phyloP scores from a whole-genome alignment of 2,329 filamentous ascomycete genomes.

The Aspergillus carbonarius region DNA sequence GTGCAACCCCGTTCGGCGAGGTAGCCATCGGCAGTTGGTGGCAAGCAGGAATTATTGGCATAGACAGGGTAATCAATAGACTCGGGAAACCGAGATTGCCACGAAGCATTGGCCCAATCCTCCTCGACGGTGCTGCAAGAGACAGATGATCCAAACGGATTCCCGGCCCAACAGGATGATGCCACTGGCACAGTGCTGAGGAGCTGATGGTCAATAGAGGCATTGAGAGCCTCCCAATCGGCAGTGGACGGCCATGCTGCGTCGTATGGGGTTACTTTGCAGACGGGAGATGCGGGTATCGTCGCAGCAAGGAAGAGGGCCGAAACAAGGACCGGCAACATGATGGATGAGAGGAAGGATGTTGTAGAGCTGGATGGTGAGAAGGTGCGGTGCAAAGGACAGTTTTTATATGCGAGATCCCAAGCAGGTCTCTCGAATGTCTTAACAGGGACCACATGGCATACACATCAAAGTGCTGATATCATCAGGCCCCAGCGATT shows the following conservation, averaged over 20 bases:
- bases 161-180: conserved; percentile 33
- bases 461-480: too few species aligned
- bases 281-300: neutral
- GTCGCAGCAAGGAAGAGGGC: neutral
- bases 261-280: conserved; percentile 19
- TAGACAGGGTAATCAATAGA: conserved; percentile 31
- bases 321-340: conserved; percentile 1
- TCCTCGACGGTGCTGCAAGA: conserved; percentile 25
- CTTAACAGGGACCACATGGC: too few species aligned
- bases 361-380: too few species aligned
- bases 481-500: too few species aligned
- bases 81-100: conserved; percentile 33
- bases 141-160: conserved; percentile 25
- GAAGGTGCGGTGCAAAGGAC: too few species aligned
- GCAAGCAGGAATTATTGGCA: conserved; percentile 37
- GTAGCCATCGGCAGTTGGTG: conserved; percentile 26
- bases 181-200: conserved; percentile 26
- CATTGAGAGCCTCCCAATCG: conserved; percentile 26
- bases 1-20: conserved; percentile 25
- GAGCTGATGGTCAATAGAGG: conserved; percentile 22
- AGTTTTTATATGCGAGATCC: too few species aligned
- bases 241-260: conserved; percentile 18
- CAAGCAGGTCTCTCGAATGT: too few species aligned
- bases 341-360: too few species aligned
- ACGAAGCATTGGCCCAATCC: conserved; percentile 31